These are phyloP conservation scores for Pseudogymnoascus sp. DNA, from an alignment of 2,329 filamentous ascomycete genomes.

Conservation along the genomic window DNA sequence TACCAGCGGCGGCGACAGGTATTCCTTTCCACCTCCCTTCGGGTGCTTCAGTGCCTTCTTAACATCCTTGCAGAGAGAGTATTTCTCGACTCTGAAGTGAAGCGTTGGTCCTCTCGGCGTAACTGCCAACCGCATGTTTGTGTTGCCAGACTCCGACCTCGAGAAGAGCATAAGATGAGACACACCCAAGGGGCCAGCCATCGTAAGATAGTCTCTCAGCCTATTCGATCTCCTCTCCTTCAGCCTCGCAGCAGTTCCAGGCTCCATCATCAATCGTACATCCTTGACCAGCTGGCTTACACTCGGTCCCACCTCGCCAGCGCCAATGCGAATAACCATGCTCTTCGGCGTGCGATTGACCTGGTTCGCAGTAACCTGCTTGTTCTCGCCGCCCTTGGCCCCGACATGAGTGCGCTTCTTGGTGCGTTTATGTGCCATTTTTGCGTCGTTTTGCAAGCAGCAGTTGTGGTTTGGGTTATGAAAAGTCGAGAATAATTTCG, in stretches of 20 bases:
- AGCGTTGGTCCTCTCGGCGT: conserved; percentile 87
- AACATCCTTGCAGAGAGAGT: conserved; percentile 88
- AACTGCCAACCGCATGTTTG: conserved; percentile 79
- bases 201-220: conserved; percentile 84
- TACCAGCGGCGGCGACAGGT: conserved; percentile 73
- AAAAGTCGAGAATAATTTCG: conserved; percentile 22
- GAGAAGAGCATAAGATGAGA: conserved; percentile 92
- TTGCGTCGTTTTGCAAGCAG: conserved; percentile 14
- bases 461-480: conserved; percentile 15
- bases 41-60: conserved; percentile 76
- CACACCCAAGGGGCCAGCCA: conserved; percentile 90
- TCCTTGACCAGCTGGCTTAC: conserved; percentile 88
- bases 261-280: conserved; percentile 90
- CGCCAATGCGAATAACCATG: conserved; percentile 97
- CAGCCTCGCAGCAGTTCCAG: conserved; percentile 78
- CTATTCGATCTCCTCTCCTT: conserved; percentile 86
- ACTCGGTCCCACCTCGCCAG: conserved; percentile 83
- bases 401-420: conserved; percentile 86
- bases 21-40: conserved; percentile 75
- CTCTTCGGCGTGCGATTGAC: conserved; percentile 69
- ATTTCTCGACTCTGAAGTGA: conserved; percentile 89
- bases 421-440: conserved; percentile 70
- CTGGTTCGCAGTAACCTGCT: conserved; percentile 52
- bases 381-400: conserved; percentile 45
- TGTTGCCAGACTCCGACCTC: conserved; percentile 80